Evolutionary conservation across 306 rosid species (phyloP).

Genomic region (Corylus heterophylla): DNA sequence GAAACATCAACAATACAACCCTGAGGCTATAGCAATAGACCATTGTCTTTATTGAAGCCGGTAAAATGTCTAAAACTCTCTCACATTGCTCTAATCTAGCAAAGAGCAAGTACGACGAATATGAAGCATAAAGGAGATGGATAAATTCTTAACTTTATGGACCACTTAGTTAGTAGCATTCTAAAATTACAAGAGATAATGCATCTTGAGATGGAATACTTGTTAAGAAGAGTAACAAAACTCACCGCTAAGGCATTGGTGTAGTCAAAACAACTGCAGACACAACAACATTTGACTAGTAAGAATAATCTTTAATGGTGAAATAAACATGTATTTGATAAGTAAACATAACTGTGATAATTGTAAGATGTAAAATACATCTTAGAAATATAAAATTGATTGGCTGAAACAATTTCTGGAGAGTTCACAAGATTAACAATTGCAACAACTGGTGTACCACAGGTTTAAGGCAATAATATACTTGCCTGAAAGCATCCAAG

Average conservation of each 20-base stretch:
- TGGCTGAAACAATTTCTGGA: neutral
- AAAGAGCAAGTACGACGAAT: neutral
- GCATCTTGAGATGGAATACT: conserved; percentile 15
- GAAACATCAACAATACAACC: too few species aligned
- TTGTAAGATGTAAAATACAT: neutral
- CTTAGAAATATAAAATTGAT: neutral
- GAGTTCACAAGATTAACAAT: neutral
- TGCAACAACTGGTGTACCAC: neutral
- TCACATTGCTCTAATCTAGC: neutral
- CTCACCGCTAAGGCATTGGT: conserved; percentile 95
- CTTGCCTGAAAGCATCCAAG: neutral
- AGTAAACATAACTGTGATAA: neutral
- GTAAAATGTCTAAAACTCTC: neutral
- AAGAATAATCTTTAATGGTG: conserved; percentile 27
- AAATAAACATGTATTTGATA: neutral
- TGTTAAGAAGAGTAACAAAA: conserved; percentile 21
- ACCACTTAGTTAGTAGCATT: neutral
- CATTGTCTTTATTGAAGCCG: neutral
- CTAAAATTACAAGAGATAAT: conserved; percentile 3
- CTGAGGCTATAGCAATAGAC: too few species aligned
- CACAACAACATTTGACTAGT: conserved; percentile 22
- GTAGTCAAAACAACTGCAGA: conserved; percentile 90
- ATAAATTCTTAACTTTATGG: conserved; percentile 12
- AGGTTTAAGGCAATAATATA: neutral
- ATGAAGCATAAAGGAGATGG: neutral